Evolutionary conservation across 805 yeast species (phyloP), one percentile per base, ranked within the genome.

Genomic region (Maudiozyma saulgeensis): DNA sequence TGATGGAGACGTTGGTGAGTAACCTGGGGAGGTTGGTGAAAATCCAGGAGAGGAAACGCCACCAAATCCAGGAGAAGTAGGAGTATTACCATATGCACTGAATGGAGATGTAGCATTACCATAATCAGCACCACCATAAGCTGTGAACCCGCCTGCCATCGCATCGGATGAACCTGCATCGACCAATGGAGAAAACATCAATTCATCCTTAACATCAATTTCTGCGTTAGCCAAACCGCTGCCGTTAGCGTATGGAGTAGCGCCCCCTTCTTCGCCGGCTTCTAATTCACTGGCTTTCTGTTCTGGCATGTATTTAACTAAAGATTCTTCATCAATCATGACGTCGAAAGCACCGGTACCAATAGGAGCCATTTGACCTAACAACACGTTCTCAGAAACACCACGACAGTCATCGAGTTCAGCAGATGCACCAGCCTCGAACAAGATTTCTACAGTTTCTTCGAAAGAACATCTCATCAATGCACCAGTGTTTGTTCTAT

Each of bases 391-490:
- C 68, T 93, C 97, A 38, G 99, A 93, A 53, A 93, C 96, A 76
- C 99, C 99, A 57, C 89, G 87, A 71, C 99, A 93, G 58, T 93
- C 97, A 71, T 93, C 99, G 50, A 93, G 74, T 66, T 93, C 99
- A 18, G 98, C 99, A 41, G 95, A 81, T 5, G 98, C 96, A 68
- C 96, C 99, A 18, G 99, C 99, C 64, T 93, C 99, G 60, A 93
- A 80, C 66, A 93, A 73, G 62, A 93, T 93, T 72, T 93, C 99
- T 41, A 93, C 99, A 7, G 99, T 93, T 70, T 93, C 99, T 72
- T 93, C 99, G 74, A 93, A 93, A 41, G 99, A 91, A 75, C 97
- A 93, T 71, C 99, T 82, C 99, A 93, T 93, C 64, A 93, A 77
- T 2, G 99, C 99, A 71, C 99, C 99, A 31, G 99, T 93, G 57